phyloP scores from a whole-genome alignment of 192 early-diverging fungal genomes.

The Haplosporangium gracile region DNA sequence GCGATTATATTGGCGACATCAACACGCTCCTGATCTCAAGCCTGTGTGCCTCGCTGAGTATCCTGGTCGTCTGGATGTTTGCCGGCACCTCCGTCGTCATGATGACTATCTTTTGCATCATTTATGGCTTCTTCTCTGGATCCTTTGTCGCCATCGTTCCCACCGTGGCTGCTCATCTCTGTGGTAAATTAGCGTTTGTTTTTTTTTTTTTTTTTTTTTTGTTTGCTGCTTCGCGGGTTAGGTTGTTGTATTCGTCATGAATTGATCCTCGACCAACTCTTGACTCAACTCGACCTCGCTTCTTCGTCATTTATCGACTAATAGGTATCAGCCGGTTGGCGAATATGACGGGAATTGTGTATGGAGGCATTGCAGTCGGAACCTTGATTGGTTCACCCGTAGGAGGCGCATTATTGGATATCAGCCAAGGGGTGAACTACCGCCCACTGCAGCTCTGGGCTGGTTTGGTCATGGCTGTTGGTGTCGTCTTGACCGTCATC shows the following conservation, averaged over 20 bases:
- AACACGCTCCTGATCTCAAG: slow-evolving; percentile 68
- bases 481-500: slow-evolving; percentile 13
- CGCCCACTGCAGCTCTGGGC: slow-evolving; percentile 34
- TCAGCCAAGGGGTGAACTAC: slow-evolving; percentile 31
- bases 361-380: slow-evolving; percentile 64
- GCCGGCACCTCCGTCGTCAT: slow-evolving; percentile 49
- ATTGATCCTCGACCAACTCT: neutral
- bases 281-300: neutral
- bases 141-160: slow-evolving; percentile 67
- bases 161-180: slow-evolving; percentile 66
- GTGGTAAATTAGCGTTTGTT: slow-evolving; percentile 11
- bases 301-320: neutral
- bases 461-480: slow-evolving; percentile 32
- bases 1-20: slow-evolving; percentile 67
- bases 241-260: neutral
- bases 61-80: slow-evolving; percentile 68
- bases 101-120: slow-evolving; percentile 59
- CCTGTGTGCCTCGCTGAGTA: slow-evolving; percentile 54
- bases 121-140: slow-evolving; percentile 71
- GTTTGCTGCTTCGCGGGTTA: neutral
- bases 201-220: neutral
- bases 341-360: slow-evolving; percentile 68
- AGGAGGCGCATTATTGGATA: slow-evolving; percentile 64
- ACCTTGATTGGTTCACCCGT: slow-evolving; percentile 64
- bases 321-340: slow-evolving; percentile 65